Evolutionary conservation across 164 flowering plant species (phyloP), one percentile per base, ranked within the genome.

Genomic region (Chimonanthus salicifolius): DNA sequence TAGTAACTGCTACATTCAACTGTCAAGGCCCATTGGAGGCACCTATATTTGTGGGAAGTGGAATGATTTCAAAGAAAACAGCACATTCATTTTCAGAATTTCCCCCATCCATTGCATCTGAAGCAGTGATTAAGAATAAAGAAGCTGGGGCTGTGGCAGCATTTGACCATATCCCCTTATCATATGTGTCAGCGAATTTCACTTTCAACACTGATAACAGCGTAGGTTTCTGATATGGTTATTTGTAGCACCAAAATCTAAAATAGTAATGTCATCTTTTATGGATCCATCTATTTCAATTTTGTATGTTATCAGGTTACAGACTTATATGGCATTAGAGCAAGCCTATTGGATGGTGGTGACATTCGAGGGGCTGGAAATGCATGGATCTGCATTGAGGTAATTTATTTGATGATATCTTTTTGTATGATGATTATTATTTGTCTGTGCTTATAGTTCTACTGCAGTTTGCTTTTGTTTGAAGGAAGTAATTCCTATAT

Each of bases 301-400:
- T 47, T 72, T 47, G 2, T 44, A 11, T 15, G 60, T 72, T 69
- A 60, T 63, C 82, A 95, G 99, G 92, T 95, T 81, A 98, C 98
- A 72, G 97, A 93, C 79, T 82, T 95, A 74, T 95, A 93, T 82
- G 99, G 99, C 76, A 95, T 95, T 74, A 82, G 98, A 87, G 99
- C 94, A 62, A 88, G 80, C 73, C 98, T 95, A 79, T 91, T 95
- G 72, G 97, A 95, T 86, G 98, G 99, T 81, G 99, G 99, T 80
- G 99, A 95, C 84, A 92, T 95, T 79, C 88, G 98, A 49, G 99
- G 99, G 43, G 98, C 99, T 49, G 99, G 99, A 77, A 90, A 93
- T 87, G 97, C 91, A 45, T 95, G 99, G 99, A 89, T 95, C 67
- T 95, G 98, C 75, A 91, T 91, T 75, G 99, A 95, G 99, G 99